Evolutionary conservation across 768 basidiomycete species (phyloP), one percentile per base, ranked within the genome.

Genomic region (Mycena haematopus): DNA sequence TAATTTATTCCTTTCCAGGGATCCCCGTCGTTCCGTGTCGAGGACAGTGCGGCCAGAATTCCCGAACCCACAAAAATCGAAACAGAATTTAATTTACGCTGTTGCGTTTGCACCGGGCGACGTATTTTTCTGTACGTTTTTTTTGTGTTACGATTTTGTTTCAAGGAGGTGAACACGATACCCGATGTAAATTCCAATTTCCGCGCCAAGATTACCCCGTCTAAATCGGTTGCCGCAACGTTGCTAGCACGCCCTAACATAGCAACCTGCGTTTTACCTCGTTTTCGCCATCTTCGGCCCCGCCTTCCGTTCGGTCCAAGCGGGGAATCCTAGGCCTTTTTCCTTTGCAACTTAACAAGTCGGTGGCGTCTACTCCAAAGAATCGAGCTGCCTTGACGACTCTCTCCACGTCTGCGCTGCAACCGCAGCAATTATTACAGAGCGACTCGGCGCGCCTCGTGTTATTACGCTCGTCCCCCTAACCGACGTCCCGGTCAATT

Each of bases 171-270:
- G n/a, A n/a, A n/a, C n/a, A n/a, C n/a, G n/a, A n/a, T n/a, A n/a
- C n/a, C n/a, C n/a, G n/a, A n/a, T n/a, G n/a, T n/a, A 31, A 31
- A 31, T 31, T 31, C 29, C 29, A 31, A 5, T 31, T 31, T 31
- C 9, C 29, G n/a, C n/a, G n/a, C 29, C 29, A 4, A 31, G 9
- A 31, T 9, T 31, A 31, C 29, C n/a, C n/a, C 29, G 29, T 9
- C 29, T 5, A 31, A 9, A 31, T 7, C 14, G 13, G 36, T 4
- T 11, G 36, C 36, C 13, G 36, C 36, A 36, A 36, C 24, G 36
- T 53, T 53, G 27, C 35, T 44, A 42, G 19, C 40, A 25, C 58
- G 58, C 58, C 50, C 51, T 38, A 50, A 45, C 49, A 36, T 45
- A 44, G 50, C 50, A 58, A 52, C 58, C 24, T 21, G 24, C 24